Base-by-base conservation (phyloP, 2,329 filamentous ascomycete genomes). In the Calonectria pauciramosa region DNA sequence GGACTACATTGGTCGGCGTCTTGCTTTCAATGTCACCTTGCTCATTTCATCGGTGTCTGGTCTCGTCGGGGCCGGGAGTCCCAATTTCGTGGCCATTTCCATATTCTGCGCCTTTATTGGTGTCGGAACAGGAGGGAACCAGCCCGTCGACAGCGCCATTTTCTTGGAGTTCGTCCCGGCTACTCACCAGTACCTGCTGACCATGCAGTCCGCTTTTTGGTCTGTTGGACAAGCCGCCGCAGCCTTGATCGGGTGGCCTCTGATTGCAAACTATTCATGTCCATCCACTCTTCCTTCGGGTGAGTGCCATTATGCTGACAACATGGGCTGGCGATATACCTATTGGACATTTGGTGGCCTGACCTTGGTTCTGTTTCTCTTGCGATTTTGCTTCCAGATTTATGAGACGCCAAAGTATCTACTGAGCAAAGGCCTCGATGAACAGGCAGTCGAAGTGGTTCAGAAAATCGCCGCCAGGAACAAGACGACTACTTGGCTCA, bases 101-200 rank as follows among this genome's bases (percentile, higher is more conserved):
- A 82, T 92, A 13, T 93, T 94, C 77, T 88, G 92, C n/a, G 88
- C 88, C 16, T 80, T 93, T 41, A 86, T 90, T 49, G 89, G 90
- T 0, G 93, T 94, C 77, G 92, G 92, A 0, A 90, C 86, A 0
- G 93, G 92, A 20, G 93, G 92, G 2, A 94, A 94, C 79, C 82
- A 94, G 26, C 85, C 86, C 1, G 85, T 87, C 26, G 86, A 88
- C 75, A 85, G 84, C 51, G 85, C 85, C 77, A 85, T 88, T 68
- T 87, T 87, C 66, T 80, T 87, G 30, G 86, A 88, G 71, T 87
- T 86, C 73, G 81, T 87, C n/a, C 86, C 85, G 0, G 83, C 80
- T 0, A 84, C 81, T 0, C 84, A 86, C 66, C 85, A 86, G 77
- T 86, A 83, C 71, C 82, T 87, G 10, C 80, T 87, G 18, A 84